These are phyloP conservation scores for Termitomyces sp. DNA, from an alignment of 1,284 basidiomycete genomes.

Conservation along the genomic window DNA sequence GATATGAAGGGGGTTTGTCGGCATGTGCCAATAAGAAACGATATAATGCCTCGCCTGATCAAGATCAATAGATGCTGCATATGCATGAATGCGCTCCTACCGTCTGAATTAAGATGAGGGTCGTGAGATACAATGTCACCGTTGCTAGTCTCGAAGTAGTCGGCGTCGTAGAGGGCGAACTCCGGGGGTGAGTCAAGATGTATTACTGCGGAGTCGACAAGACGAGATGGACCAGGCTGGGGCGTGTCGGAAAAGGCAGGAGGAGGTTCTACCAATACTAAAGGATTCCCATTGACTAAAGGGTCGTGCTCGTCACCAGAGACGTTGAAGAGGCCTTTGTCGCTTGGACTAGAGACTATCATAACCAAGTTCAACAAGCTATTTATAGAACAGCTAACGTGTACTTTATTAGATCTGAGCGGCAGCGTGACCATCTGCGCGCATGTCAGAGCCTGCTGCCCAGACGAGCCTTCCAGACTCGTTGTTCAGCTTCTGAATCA, in stretches of 20 bases:
- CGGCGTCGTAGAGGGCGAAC: slow-evolving; percentile 60
- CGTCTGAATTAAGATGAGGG: slow-evolving; percentile 66
- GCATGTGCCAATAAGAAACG: slow-evolving; percentile 64
- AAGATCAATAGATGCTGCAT: not conserved
- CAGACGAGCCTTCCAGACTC: slow-evolving; percentile 67
- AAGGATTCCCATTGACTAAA: slow-evolving; percentile 3
- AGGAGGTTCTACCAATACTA: slow-evolving; percentile 3
- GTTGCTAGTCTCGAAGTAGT: slow-evolving; percentile 45
- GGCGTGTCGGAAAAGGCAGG: slow-evolving; percentile 12
- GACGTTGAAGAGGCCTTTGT: slow-evolving; percentile 2
- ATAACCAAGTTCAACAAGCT: not conserved
- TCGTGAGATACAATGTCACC: slow-evolving; percentile 66
- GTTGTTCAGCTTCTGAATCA: slow-evolving; percentile 77
- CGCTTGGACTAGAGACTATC: slow-evolving; percentile 4
- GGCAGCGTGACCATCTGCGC: slow-evolving; percentile 84
- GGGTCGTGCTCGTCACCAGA: slow-evolving; percentile 1
- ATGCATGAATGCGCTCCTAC: slow-evolving; percentile 25
- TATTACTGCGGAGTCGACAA: slow-evolving; percentile 1
- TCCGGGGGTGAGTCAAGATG: slow-evolving; percentile 45
- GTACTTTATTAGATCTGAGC: slow-evolving; percentile 71
- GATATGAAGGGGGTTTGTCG: slow-evolving; percentile 41
- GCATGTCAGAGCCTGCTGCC: slow-evolving; percentile 84
- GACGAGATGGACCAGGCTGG: not conserved
- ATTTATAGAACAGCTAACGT: not conserved
- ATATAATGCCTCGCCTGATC: slow-evolving; percentile 64